phyloP scores from a whole-genome alignment of 352 stramenopile genomes.

The Pythium grandisporangium region DNA sequence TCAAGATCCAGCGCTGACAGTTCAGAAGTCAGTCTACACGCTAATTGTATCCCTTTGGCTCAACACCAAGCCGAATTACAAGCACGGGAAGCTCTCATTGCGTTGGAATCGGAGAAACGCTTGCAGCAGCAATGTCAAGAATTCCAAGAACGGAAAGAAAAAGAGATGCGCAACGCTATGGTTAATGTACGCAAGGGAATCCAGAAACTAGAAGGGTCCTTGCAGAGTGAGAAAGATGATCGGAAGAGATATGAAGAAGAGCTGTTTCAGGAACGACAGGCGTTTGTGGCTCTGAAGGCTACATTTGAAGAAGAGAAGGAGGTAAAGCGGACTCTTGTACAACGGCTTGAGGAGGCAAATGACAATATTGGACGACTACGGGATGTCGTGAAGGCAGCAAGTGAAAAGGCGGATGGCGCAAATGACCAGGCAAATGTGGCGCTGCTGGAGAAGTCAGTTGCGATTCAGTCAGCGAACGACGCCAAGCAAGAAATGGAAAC shows the following conservation, averaged over 20 bases:
- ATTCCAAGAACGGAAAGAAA: conserved; percentile 57
- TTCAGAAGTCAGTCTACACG: conserved; percentile 5
- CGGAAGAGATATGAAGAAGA: conserved; percentile 47
- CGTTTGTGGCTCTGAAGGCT: conserved; percentile 40
- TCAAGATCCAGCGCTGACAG: conserved; percentile 7
- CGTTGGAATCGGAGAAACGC: conserved; percentile 36
- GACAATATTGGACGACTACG: conserved; percentile 53
- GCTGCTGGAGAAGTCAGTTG: conserved; percentile 1
- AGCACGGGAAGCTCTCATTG: conserved; percentile 36
- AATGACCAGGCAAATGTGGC: conserved; percentile 19
- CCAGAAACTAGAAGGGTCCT: conserved; percentile 45
- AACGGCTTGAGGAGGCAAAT: conserved; percentile 63
- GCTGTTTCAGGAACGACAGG: conserved; percentile 32
- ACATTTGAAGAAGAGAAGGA: conserved; percentile 42
- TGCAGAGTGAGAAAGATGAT: conserved; percentile 34
- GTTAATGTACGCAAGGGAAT: conserved; percentile 66
- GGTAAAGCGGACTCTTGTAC: conserved; percentile 26
- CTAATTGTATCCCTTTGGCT: conserved; percentile 24
- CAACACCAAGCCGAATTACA: conserved; percentile 52
- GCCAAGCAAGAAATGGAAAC: neutral
- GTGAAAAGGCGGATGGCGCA: conserved; percentile 19
- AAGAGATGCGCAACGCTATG: conserved; percentile 57
- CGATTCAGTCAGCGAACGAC: neutral
- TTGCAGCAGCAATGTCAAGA: conserved; percentile 43
- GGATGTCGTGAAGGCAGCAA: conserved; percentile 23